Percentiles rank a stretch among this genome's conserved stretches.
Evolutionary conservation across 1,284 basidiomycete genomes (phyloP).

Genomic region (Exobasidium rhododendri): DNA sequence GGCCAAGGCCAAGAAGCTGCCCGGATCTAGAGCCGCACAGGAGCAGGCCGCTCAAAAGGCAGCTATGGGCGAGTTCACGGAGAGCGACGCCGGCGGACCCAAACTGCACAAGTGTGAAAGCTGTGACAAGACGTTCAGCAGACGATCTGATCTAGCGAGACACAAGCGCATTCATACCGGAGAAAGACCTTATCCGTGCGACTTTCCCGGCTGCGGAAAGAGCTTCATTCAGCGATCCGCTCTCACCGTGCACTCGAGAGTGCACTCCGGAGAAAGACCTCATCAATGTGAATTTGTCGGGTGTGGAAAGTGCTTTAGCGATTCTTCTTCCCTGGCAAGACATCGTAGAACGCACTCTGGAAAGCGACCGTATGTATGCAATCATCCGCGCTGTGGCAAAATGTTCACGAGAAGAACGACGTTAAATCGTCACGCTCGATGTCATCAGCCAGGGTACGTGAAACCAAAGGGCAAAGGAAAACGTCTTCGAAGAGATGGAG

Average conservation of each 20-base stretch:
- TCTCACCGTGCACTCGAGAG: slow-evolving; percentile 76
- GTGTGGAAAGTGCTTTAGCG: slow-evolving; percentile 64
- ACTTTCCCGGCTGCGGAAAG: slow-evolving; percentile 59
- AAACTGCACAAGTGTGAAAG: slow-evolving; percentile 52
- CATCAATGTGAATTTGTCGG: slow-evolving; percentile 67
- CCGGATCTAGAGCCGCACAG: slow-evolving; percentile 15
- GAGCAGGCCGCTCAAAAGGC: slow-evolving; percentile 18
- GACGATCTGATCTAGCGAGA: slow-evolving; percentile 49
- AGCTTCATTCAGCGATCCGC: slow-evolving; percentile 59
- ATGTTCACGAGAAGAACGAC: slow-evolving; percentile 54
- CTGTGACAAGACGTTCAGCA: slow-evolving; percentile 51
- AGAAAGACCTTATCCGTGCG: slow-evolving; percentile 69
- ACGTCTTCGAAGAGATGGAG: slow-evolving; percentile 2
- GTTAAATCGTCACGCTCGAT: slow-evolving; percentile 50
- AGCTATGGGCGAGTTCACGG: slow-evolving; percentile 21
- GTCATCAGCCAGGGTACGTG: slow-evolving; percentile 44
- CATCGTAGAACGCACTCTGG: slow-evolving; percentile 71
- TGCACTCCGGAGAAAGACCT: slow-evolving; percentile 84
- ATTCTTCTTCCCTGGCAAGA: slow-evolving; percentile 62
- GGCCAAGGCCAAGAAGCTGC: background rate
- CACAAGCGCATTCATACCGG: slow-evolving; percentile 85
- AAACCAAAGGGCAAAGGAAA: slow-evolving; percentile 23
- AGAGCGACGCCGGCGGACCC: slow-evolving; percentile 52
- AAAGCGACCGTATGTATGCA: slow-evolving; percentile 55
- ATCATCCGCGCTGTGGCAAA: slow-evolving; percentile 48